Evolutionary conservation across 768 basidiomycete species (phyloP).

Genomic region (Hypholoma fasciculare): DNA sequence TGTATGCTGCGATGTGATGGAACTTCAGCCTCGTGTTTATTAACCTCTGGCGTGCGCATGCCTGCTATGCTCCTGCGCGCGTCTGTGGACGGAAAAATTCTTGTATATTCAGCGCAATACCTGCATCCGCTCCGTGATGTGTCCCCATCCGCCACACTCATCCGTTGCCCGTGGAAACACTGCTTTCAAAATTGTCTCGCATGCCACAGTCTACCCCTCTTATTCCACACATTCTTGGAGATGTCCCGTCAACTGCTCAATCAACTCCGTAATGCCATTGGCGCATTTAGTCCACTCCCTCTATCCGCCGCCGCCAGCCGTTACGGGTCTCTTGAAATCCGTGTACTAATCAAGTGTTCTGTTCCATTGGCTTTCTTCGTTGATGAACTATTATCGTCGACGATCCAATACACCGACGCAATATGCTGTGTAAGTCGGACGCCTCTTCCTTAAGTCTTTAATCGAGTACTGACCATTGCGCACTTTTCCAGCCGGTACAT

Average conservation of each 20-base stretch:
- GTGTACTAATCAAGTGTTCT: too few species aligned
- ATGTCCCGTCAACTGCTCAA: constrained; percentile 9
- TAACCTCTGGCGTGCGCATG: neutral
- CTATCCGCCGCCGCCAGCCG: neutral
- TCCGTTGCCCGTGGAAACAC: neutral
- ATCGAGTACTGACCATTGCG: too few species aligned
- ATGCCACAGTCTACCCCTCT: too few species aligned
- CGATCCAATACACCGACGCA: too few species aligned
- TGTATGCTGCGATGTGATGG: neutral
- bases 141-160: constrained; percentile 5
- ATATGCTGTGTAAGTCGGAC: too few species aligned
- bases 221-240: constrained; percentile 15
- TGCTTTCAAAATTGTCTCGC: neutral
- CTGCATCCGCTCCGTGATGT: constrained; percentile 29
- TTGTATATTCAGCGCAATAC: constrained; percentile 24
- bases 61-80: neutral
- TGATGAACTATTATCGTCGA: too few species aligned
- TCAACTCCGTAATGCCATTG: constrained; percentile 14
- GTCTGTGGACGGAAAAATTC: constrained; percentile 6
- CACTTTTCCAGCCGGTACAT: too few species aligned
- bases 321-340: too few species aligned
- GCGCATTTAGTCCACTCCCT: constrained; percentile 1
- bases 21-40: too few species aligned
- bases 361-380: too few species aligned
- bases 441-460: too few species aligned